Base-by-base conservation (phyloP, 768 basidiomycete species). In the Leucocoprinus birnbaumii region DNA sequence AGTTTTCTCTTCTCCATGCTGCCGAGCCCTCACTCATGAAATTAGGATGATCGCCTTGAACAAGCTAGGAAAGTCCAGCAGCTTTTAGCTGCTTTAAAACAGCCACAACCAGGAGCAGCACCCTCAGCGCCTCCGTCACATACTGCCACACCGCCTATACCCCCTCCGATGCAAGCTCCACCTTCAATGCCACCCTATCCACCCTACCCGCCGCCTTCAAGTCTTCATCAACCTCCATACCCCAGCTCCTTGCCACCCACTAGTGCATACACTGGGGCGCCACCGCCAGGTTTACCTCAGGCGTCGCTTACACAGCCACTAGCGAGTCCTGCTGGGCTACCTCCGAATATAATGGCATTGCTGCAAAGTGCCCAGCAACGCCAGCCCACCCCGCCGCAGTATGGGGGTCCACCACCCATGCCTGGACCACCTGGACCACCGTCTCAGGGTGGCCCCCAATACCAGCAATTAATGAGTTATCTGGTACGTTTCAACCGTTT, bases 41-140 rank as follows among this genome's bases (percentile, higher is more conserved):
- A 77, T 38, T 68, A 73, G 10, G 90, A 94, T 55, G 91, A 94
- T 48, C 87, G 92, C 11, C 74, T 95, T 18, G 93, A 95, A 63
- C 89, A 94, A 75, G 91, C 92, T 7, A 82, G 86, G 53, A 88
- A 82, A 68, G 91, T 94, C 8, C 92, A 94, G 65, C 89, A 92
- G 79, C 73, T 92, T 16, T 72, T 93, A 22, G 91, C 89, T 3
- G 91, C 91, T 11, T 71, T 92, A 44, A 91, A 93, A 63, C 86
- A 88, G 56, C 85, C 87, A 9, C 76, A 78, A 56, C 66, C 66
- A 56, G 75, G 72, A 21, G 48, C 68, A 26, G 59, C 71, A 11
- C 61, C 71, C 2, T 59, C 72, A 38, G 66, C 77, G 21, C 66
- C 79, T 13, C 68, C 62, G 16, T 62, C 73, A 16, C 60, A 68